Base-by-base conservation (phyloP, 768 basidiomycete species). In the Lactarius vividus region DNA sequence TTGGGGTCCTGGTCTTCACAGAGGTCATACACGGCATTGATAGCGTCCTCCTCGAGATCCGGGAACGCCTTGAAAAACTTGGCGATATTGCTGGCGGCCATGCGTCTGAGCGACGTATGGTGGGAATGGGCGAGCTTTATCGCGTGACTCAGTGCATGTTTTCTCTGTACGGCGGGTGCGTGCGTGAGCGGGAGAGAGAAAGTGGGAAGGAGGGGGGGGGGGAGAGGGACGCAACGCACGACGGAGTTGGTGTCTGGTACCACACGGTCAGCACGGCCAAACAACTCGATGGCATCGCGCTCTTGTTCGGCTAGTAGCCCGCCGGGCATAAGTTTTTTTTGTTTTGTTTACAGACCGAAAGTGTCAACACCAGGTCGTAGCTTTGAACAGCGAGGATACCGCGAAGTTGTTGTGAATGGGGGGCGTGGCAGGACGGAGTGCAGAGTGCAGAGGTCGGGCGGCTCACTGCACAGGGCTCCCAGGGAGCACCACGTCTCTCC, bases 1-100 rank as follows among this genome's bases (percentile, higher is more conserved):
- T 77, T 77, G 15, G 81, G 70, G 44, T 82, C 81, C 57, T 83
- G 83, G 77, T 91, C 89, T 74, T 91, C 89, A 72, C 89, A 91
- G 0, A 91, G 76, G 75, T 91, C 89, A 71, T 90, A 91, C 15
- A 91, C 82, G n/a, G 87, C 86, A 70, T 91, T 87, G 71, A 91
- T 88, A 7, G 87, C 87, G 26, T 83, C 83, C 69, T 91, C 89
- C 73, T 89, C 86, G n/a, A 87, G 76, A 54, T 88, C 89, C 0
- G 85, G 84, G 69, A 88, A 88, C 74, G 88, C 84, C 68, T 77
- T 82, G 77, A 90, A 85, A 73, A 86, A 86, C 57, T 75, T 69
- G 39, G 79, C 82, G 63, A 91, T 82, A 59, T 85, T 81, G 37
- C 75, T 75, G 0, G 88, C 88, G 0, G 85, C 87, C 37, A 86